Base-by-base conservation (phyloP, 176 grass and related monocot genomes). In the Oryza glaberrima region DNA sequence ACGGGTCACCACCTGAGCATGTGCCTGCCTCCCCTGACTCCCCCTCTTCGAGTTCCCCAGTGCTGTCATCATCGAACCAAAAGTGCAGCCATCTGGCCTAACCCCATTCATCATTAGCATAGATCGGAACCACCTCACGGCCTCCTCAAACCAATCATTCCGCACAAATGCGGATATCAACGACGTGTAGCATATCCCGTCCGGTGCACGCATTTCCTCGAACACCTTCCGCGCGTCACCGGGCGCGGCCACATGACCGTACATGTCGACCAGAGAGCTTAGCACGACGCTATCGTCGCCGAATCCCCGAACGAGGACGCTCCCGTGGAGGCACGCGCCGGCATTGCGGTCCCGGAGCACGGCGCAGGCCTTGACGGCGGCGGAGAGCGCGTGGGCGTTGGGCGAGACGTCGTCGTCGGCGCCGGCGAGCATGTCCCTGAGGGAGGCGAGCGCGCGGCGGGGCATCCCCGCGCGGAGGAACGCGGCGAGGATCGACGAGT, bases 121-220 rank as follows among this genome's bases (percentile, higher is more conserved):
- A 5, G 58, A 34, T 35, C 82, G 38, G 72, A 95, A 92, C 79
- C 79, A 80, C 10, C 25, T 49, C 38, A 93, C 47, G 0, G 95
- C 95, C 49, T 95, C 89, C 67, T 84, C 4, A 34, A 82, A 98
- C 82, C 84, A 77, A 58, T 93, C 73, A 40, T 95, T 98, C 63
- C 92, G 68, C 40, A 90, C 88, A 28, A 95, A 93, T 0, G 87
- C 90, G 0, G 95, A 98, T 86, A 95, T 84, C 68, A 98, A 19
- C 2, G 91, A 95, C 38, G 93, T 98, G 86, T 92, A 95, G 80
- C 95, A 93, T 25, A 98, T 90, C 46, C 87, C 72, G 9, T 95
- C 93, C 22, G 90, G 92, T 25, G 88, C 69, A n/a, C 54, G 25
- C 87, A 95, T 90, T 93, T 93, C 93, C 26, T 88, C 89, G 66